These are phyloP conservation scores for Aureobasidium mangrovei DNA, from an alignment of 2,329 filamentous ascomycete species.

Conservation along the genomic window DNA sequence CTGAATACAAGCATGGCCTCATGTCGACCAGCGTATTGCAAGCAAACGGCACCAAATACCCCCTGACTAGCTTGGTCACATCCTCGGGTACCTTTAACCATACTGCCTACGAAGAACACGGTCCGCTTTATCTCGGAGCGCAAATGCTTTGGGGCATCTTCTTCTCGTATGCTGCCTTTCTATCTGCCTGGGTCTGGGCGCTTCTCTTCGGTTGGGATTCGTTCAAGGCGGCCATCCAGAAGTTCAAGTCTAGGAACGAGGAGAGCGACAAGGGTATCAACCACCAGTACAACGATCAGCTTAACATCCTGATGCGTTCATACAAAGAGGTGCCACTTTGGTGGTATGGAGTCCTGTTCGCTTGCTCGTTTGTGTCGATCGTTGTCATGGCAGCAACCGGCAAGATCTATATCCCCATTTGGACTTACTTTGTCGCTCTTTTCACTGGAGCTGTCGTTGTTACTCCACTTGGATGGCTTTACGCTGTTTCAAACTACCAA, in stretches of 20 bases:
- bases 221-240: slow-evolving; percentile 15
- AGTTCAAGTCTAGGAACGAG: slow-evolving; percentile 38
- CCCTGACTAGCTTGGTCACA: slow-evolving; percentile 36
- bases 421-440: slow-evolving; percentile 52
- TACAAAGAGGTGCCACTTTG: slow-evolving; percentile 52
- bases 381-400: slow-evolving; percentile 44
- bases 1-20: slow-evolving; percentile 43
- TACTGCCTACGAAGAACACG: slow-evolving; percentile 38
- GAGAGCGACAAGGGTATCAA: slow-evolving; percentile 42
- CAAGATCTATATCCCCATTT: slow-evolving; percentile 50
- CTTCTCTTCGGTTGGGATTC: slow-evolving; percentile 43
- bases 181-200: slow-evolving; percentile 52
- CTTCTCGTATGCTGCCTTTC: slow-evolving; percentile 52
- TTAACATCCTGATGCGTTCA: slow-evolving; percentile 50
- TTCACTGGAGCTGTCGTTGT: slow-evolving; percentile 48
- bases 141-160: slow-evolving; percentile 52
- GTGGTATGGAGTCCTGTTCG: slow-evolving; percentile 49
- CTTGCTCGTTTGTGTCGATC: slow-evolving; percentile 41
- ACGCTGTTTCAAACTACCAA: slow-evolving; percentile 49
- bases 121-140: slow-evolving; percentile 49
- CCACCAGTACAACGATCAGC: slow-evolving; percentile 48
- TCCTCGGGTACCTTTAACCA: slow-evolving; percentile 41
- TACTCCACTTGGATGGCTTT: slow-evolving; percentile 48
- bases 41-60: slow-evolving; percentile 40
- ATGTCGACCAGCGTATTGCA: slow-evolving; percentile 47